Base-by-base conservation (phyloP, 116 monocot genomes). In the Cymodocea nodosa region DNA sequence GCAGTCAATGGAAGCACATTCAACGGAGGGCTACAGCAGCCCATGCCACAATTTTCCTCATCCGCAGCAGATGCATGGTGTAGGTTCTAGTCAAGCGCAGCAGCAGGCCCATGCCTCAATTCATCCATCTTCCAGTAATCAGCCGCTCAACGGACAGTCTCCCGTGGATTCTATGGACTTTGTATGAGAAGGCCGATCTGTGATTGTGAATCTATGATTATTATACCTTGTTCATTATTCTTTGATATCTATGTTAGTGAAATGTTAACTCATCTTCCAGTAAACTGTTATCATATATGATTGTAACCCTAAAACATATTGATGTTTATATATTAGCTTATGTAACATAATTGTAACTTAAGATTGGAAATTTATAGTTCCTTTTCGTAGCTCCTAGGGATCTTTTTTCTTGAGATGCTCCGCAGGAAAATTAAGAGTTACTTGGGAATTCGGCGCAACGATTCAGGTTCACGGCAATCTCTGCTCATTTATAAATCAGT, bases 121-220 rank as follows among this genome's bases (percentile, higher is more conserved):
- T 44, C 83, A 75, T 14, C 24, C 64, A 54, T 72, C 77, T 14
- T 54, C 84, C 0, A 73, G 73, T n/a, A 78, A 71, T 23, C 78
- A 74, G 23, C 50, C 65, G 13, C n/a, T 50, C 6, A 58, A 51
- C n/a, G 65, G 54, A 40, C 78, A 58, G 0, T 37, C 72, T 18
- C 50, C 18, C 7, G 39, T 64, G 35, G 81, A 81, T 76, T 71
- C 85, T 14, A 78, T 81, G 85, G 81, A 84, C 23, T 74, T 76
- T 66, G 74, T 79, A 75, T 79, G 59, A 70, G 65, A 30, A 30
- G 44, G 9, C 62, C 18, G n/a, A 30, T 39, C 2, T 62, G 39
- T 62, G 62, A 39, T 1, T 62, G 39, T 62, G 62, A 39, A 62
- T 37, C 39, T 15, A n/a, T 61, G 37, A 23, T 23, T 6, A 6